These are phyloP conservation scores for Metarhizium robertsii DNA, from an alignment of 2,329 filamentous ascomycete species.

Conservation along the genomic window DNA sequence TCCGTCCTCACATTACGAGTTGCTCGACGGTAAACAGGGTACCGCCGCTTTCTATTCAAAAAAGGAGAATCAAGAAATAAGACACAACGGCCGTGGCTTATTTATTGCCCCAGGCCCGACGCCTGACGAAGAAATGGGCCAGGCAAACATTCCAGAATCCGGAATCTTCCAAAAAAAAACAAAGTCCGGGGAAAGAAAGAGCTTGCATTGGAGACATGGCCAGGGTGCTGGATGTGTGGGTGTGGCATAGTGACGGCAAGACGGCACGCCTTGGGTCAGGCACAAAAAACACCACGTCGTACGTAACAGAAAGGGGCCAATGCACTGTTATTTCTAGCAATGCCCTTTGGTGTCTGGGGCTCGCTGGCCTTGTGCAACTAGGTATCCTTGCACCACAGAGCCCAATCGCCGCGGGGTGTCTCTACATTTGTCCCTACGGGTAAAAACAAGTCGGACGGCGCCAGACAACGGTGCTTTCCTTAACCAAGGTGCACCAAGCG, in stretches of 20 bases:
- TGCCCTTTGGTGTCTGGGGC: not conserved
- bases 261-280: not conserved
- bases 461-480: not conserved
- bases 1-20: not conserved
- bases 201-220: not conserved
- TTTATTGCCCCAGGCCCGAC: too few species aligned
- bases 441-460: not conserved
- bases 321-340: not conserved
- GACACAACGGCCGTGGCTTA: not conserved
- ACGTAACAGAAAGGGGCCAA: not conserved
- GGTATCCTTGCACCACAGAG: not conserved
- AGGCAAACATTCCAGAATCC: not conserved
- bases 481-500: too few species aligned
- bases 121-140: not conserved
- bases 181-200: conserved; percentile 3
- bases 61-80: not conserved
- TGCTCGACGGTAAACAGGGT: not conserved
- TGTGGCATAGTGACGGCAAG: not conserved
- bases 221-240: not conserved
- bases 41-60: not conserved
- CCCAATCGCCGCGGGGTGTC: not conserved
- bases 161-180: not conserved
- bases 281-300: not conserved
- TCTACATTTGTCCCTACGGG: not conserved
- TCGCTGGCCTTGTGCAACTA: not conserved